A percentile compares a stretch with the other conserved stretches of the same genome.
phyloP scores from a whole-genome alignment of 2,329 filamentous ascomycete genomes.

The Aschersonia sp. region DNA sequence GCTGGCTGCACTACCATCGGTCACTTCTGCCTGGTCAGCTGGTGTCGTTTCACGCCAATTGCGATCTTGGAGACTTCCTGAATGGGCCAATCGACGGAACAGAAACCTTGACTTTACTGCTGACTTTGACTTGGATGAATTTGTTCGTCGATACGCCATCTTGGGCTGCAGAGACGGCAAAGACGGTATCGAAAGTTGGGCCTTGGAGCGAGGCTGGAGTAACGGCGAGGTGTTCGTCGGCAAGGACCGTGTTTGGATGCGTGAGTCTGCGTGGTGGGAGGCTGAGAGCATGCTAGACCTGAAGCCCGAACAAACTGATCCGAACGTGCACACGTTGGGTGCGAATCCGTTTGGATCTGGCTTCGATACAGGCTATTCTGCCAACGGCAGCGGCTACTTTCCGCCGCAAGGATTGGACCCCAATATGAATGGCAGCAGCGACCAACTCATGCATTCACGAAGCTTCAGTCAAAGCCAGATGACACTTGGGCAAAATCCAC shows the following conservation, averaged over 20 bases:
- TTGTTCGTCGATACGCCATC: constrained; percentile 64
- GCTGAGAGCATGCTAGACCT: constrained; percentile 91
- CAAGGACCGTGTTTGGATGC: constrained; percentile 86
- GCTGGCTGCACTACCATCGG: constrained; percentile 55
- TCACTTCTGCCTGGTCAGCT: constrained; percentile 83
- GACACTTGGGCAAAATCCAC: constrained; percentile 26
- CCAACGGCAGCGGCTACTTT: constrained; percentile 56
- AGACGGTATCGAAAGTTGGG: constrained; percentile 89
- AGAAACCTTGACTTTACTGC: constrained; percentile 89
- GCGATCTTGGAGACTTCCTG: constrained; percentile 80
- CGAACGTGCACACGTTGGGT: constrained; percentile 18
- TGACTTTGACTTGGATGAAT: constrained; percentile 91
- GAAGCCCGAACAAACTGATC: constrained; percentile 44
- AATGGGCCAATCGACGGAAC: constrained; percentile 91
- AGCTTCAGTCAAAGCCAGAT: constrained; percentile 42
- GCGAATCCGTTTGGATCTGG: constrained; percentile 28
- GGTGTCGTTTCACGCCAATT: constrained; percentile 85
- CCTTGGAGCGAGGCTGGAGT: constrained; percentile 91
- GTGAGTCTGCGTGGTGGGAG: constrained; percentile 93
- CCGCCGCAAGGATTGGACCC: constrained; percentile 43
- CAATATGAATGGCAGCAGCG: constrained; percentile 52
- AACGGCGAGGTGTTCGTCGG: constrained; percentile 92
- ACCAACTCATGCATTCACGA: constrained; percentile 53
- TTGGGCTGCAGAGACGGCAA: constrained; percentile 81
- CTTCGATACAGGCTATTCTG: constrained; percentile 61